Evolutionary conservation across 2,329 filamentous ascomycete species (phyloP).

Genomic region (Cordyceps fumosorosea): DNA sequence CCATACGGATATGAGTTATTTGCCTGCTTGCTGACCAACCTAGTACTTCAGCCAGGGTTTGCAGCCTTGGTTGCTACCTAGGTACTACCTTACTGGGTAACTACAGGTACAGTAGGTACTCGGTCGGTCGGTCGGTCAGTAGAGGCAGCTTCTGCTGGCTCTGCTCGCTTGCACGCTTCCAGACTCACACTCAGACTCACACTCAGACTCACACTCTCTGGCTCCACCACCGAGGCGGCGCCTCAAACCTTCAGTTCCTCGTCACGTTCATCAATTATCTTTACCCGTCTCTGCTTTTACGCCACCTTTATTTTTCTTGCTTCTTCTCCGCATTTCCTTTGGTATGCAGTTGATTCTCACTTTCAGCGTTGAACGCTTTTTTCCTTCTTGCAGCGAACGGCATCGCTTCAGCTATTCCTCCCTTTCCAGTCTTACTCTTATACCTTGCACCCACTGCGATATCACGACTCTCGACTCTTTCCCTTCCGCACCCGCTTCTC

Average conservation of each 20-base stretch:
- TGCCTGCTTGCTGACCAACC: no score
- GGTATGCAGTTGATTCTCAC: background rate
- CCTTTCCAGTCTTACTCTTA: background rate
- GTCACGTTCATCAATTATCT: background rate
- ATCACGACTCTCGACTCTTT: background rate
- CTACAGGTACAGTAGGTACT: no score
- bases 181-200: background rate
- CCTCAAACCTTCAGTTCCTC: conserved; percentile 5
- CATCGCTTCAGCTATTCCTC: background rate
- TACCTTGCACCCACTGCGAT: background rate
- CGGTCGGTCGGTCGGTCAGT: no score
- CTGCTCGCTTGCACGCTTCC: no score
- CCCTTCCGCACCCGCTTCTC: background rate
- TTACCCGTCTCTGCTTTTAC: background rate
- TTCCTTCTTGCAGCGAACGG: background rate
- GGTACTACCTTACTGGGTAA: no score
- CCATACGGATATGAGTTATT: background rate
- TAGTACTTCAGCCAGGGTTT: no score
- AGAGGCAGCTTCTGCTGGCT: no score
- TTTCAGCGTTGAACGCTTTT: background rate
- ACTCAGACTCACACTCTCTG: background rate
- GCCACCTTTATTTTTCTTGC: background rate
- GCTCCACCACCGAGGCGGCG: background rate
- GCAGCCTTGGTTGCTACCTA: no score
- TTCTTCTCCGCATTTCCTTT: background rate